A percentile compares a stretch with the other conserved stretches of the same genome.
These are phyloP conservation scores for Apodospora peruviana DNA, from an alignment of 495 filamentous ascomycete genomes.

Conservation along the genomic window DNA sequence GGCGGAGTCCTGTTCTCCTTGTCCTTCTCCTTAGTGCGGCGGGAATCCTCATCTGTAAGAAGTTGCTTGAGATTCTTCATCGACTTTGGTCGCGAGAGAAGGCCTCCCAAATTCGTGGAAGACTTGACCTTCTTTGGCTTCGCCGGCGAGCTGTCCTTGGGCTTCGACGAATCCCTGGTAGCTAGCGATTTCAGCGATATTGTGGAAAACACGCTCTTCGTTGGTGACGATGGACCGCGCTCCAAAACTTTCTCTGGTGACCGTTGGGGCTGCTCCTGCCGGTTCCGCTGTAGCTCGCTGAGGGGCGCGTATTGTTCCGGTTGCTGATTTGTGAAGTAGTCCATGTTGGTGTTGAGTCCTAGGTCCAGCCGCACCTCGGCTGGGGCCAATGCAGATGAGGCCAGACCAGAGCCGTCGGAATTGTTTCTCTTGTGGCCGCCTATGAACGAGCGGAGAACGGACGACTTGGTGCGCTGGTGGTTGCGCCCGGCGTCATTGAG, in stretches of 20 bases:
- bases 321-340: constrained; percentile 4
- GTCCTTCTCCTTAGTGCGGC: constrained; percentile 46
- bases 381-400: constrained; percentile 21
- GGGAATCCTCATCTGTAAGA: constrained; percentile 30
- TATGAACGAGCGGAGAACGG: constrained; percentile 54
- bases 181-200: constrained; percentile 59
- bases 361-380: constrained; percentile 1
- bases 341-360: constrained; percentile 2
- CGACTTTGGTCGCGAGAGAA: constrained; percentile 52
- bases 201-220: constrained; percentile 63
- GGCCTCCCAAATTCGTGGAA: constrained; percentile 65
- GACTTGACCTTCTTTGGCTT: constrained; percentile 83
- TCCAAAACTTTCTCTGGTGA: constrained; percentile 32
- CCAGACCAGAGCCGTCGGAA: constrained; percentile 38
- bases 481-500: constrained; percentile 7
- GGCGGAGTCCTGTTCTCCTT: constrained; percentile 71
- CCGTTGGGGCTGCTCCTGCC: constrained; percentile 30
- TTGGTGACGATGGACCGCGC: constrained; percentile 33
- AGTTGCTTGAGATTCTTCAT: constrained; percentile 47
- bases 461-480: constrained; percentile 47
- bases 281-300: constrained; percentile 46
- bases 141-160: constrained; percentile 38
- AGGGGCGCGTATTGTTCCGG: constrained; percentile 32
- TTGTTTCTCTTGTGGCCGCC: constrained; percentile 41
- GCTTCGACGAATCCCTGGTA: constrained; percentile 40